Conservation (phyloP, 305 asterid species). For the Withania somnifera region DNA sequence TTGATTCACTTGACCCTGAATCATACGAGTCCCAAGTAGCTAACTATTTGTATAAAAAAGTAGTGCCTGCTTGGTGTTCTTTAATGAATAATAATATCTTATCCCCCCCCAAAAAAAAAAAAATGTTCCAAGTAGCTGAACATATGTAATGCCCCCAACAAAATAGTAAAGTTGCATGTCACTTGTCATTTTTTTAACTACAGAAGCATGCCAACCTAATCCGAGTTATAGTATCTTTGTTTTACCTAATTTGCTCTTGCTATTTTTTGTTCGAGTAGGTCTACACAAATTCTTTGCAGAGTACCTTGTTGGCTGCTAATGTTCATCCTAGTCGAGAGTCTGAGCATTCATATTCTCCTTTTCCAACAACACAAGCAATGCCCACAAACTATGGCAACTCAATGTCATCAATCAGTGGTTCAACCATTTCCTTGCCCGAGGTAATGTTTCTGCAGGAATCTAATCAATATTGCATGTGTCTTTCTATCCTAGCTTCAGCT, state of each 20-base stretch:
- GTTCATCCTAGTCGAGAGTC: conserved; percentile 61
- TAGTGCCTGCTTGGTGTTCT: neutral
- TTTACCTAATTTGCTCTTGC: neutral
- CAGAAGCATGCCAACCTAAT: neutral
- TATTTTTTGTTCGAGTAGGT: conserved; percentile 35
- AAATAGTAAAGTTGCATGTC: neutral
- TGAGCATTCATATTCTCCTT: conserved; percentile 64
- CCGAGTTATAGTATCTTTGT: neutral
- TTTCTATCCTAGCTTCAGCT: neutral
- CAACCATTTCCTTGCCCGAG: conserved; percentile 74
- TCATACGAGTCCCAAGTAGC: neutral
- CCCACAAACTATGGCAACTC: conserved; percentile 52
- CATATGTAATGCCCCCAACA: neutral
- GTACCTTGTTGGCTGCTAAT: conserved; percentile 47
- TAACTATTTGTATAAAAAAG: neutral
- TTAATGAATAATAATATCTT: neutral
- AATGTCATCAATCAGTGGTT: conserved; percentile 41
- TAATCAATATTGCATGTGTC: neutral
- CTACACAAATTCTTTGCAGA: conserved; percentile 57
- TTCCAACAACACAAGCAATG: conserved; percentile 45
- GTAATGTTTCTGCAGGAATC: conserved; percentile 18
- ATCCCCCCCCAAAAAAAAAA: neutral
- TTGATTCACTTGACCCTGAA: neutral
- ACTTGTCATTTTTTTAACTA: neutral
- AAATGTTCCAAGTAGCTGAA: neutral